Percentiles rank a stretch among this genome's conserved stretches.
Evolutionary conservation across 805 yeast genomes (phyloP).

Genomic region (Saccharomycopsis sp.): DNA sequence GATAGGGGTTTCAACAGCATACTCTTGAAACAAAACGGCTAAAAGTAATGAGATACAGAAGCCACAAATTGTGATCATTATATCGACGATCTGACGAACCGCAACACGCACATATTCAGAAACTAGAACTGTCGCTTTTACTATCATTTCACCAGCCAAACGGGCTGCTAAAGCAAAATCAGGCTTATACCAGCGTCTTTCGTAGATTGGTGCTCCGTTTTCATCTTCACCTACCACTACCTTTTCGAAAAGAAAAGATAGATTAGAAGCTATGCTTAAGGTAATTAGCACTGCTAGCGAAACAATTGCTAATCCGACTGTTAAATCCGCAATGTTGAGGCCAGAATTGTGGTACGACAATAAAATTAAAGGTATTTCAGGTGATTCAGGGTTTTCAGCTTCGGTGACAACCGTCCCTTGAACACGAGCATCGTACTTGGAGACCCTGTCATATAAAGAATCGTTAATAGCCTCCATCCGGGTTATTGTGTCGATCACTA

Average conservation of each 20-base stretch:
- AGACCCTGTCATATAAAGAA: too few species aligned
- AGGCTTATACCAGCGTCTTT: neutral
- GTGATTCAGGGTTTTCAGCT: too few species aligned
- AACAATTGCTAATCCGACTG: slow-evolving; percentile 13
- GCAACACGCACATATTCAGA: too few species aligned
- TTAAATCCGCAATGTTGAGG: slow-evolving; percentile 20
- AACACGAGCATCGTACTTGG: too few species aligned
- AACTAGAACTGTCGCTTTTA: neutral
- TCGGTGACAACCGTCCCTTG: too few species aligned
- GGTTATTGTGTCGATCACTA: too few species aligned
- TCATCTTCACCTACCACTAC: neutral
- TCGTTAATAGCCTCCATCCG: too few species aligned
- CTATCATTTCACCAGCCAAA: neutral
- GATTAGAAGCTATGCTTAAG: neutral
- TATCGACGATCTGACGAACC: too few species aligned
- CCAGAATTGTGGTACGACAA: too few species aligned
- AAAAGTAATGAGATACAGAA: too few species aligned
- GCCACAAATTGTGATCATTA: too few species aligned
- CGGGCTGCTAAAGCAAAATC: neutral
- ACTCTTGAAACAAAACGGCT: neutral
- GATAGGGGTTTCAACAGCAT: neutral
- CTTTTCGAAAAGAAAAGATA: neutral
- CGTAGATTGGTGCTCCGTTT: neutral
- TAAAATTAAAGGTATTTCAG: too few species aligned
- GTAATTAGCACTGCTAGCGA: slow-evolving; percentile 15